Percentiles rank a stretch among this genome's conserved stretches.
phyloP scores from a whole-genome alignment of 805 yeast species.

The Lipomyces yamanashiensis region DNA sequence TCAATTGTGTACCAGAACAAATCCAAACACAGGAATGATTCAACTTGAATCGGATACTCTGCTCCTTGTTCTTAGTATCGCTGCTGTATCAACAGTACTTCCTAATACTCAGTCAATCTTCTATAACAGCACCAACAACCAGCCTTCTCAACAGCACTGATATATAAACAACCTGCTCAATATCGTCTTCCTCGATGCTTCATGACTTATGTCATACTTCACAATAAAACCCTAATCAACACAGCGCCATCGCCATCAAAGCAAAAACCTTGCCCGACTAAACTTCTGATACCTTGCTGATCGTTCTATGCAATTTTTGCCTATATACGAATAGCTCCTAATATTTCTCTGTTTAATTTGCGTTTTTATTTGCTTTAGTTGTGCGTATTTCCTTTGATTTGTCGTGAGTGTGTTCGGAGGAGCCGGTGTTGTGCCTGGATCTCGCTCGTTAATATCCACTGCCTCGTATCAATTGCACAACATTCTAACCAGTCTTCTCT shows the following conservation, averaged over 20 bases:
- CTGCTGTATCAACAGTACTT: no score
- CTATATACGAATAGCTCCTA: not conserved
- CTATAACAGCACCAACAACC: no score
- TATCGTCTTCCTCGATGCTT: not conserved
- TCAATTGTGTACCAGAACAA: not conserved
- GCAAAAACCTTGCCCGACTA: conserved; percentile 7
- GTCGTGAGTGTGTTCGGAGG: not conserved
- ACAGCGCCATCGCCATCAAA: conserved; percentile 5
- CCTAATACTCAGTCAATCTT: no score
- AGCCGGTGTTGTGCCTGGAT: not conserved
- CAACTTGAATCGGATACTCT: no score
- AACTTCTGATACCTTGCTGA: conserved; percentile 1
- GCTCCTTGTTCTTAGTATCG: no score
- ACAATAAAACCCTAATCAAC: conserved; percentile 2
- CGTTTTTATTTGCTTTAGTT: not conserved
- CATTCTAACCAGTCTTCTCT: not conserved
- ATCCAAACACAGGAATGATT: no score
- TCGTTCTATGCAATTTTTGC: not conserved
- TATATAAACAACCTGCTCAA: not conserved
- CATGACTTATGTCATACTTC: not conserved
- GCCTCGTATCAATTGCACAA: not conserved
- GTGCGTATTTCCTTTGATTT: not conserved
- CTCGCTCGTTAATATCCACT: not conserved
- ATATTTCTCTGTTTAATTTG: not conserved
- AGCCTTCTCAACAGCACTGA: no score